Evolutionary conservation across 1,139 yeast species (phyloP), one percentile per base, ranked within the genome.

Genomic region (Keqinozyma sinolaborantium): DNA sequence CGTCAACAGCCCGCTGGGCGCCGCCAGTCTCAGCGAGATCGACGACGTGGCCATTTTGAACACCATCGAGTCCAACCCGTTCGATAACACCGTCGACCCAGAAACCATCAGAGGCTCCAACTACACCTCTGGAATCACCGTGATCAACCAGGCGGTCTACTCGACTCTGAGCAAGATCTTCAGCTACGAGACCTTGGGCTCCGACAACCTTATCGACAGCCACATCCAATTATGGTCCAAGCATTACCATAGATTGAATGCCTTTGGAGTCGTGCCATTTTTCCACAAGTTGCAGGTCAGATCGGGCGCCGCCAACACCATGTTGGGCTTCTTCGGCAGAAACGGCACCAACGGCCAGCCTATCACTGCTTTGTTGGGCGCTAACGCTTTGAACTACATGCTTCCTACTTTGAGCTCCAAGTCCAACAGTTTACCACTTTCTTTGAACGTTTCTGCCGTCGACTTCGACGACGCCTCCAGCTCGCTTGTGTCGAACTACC

Each of bases 301-400:
- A 54, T 68, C 83, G 2, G 97, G 97, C 45, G 95, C 96, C 20
- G 85, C 92, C 28, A 73, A 79, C 44, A 76, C 86, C 25, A 69
- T 92, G 32, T 65, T 85, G 35, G 97, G 97, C 16, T 88, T 80
- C 60, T 61, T 79, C 44, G 48, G 58, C 31, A 56, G 47, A 30
- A 63, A 66, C 29, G 68, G 69, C 25, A 53, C 73, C 19, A 47
- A 53, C 30, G 71, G 67, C 25, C 62, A 53, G 35, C 70, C 59
- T 3, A 45, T 68, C n/a, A 55, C 74, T 12, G 80, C 83, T 23
- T 56, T 90, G 28, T 72, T 83, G 15, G 81, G 92, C 25, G 72
- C 86, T 25, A 78, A 77, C 45, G 79, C 90, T 12, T 66, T 88
- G 52, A 67, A 73, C 21, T 79, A 69, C 52, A 80, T 82, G 81